A percentile compares a stretch with the other conserved stretches of the same genome.
Conservation (phyloP, 2,329 filamentous ascomycete species). For the Xylaria sp. region DNA sequence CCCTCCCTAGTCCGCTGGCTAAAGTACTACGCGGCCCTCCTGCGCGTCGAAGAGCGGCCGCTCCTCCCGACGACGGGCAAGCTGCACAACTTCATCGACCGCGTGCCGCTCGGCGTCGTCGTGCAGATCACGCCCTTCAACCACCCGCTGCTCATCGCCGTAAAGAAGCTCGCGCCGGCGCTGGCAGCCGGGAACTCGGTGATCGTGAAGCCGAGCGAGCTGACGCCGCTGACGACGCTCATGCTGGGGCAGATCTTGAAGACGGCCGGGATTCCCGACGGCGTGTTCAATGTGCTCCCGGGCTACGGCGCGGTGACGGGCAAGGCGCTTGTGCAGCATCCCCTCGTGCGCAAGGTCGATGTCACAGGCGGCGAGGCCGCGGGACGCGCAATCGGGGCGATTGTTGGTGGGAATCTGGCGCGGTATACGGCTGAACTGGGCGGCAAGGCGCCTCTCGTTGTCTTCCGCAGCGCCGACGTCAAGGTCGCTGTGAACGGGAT, state of each 20-base stretch:
- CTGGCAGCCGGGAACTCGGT: conserved; percentile 69
- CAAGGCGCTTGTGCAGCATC: conserved; percentile 63
- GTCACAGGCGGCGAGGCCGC: conserved; percentile 81
- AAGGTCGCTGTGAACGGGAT: conserved; percentile 76
- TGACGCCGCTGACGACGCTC: conserved; percentile 71
- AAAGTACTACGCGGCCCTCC: conserved; percentile 74
- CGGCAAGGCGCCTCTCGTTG: conserved; percentile 75
- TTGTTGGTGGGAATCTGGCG: conserved; percentile 74
- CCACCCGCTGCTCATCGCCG: conserved; percentile 67
- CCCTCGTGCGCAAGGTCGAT: conserved; percentile 72
- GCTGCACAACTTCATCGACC: conserved; percentile 67
- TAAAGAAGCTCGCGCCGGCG: conserved; percentile 70
- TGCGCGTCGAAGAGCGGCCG: conserved; percentile 73
- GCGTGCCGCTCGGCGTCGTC: conserved; percentile 68
- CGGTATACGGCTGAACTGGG: conserved; percentile 78
- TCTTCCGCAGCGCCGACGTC: conserved; percentile 73
- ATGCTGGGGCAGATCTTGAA: conserved; percentile 69
- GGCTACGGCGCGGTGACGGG: conserved; percentile 66
- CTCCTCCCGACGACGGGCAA: conserved; percentile 73
- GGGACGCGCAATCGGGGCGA: conserved; percentile 73
- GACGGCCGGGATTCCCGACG: conserved; percentile 75
- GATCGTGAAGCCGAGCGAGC: conserved; percentile 71
- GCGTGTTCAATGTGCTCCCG: conserved; percentile 72
- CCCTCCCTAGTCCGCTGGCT: conserved; percentile 75
- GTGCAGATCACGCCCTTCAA: conserved; percentile 69